A percentile compares a stretch with the other conserved stretches of the same genome.
phyloP scores from a whole-genome alignment of 148 eudicot species.

The Vaccinium corymbosum region DNA sequence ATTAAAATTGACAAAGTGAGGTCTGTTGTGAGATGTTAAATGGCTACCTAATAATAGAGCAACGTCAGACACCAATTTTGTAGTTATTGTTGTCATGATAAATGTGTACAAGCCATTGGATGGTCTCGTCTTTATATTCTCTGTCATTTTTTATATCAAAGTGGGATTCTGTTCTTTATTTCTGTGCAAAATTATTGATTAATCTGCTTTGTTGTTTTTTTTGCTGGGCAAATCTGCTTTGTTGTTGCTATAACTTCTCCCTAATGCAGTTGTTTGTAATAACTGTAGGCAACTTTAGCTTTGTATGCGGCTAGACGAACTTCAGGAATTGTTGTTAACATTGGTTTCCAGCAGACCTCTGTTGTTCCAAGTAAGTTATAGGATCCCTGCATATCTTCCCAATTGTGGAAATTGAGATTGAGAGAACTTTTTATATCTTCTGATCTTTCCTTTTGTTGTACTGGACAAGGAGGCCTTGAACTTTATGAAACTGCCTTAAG shows the following conservation, averaged over 20 bases:
- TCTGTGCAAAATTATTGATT: neutral
- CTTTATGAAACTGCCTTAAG: neutral
- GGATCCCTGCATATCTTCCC: conserved; percentile 1
- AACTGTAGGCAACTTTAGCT: conserved; percentile 75
- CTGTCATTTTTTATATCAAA: neutral
- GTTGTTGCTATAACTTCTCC: conserved; percentile 7
- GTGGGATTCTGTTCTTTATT: neutral
- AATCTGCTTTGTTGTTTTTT: neutral
- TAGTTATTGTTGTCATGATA: neutral
- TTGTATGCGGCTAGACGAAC: conserved; percentile 78
- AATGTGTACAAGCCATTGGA: neutral
- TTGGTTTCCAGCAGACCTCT: conserved; percentile 84
- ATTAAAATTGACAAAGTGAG: neutral
- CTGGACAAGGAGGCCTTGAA: neutral
- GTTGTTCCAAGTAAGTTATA: conserved; percentile 76
- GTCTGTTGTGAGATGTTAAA: neutral
- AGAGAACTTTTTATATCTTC: neutral
- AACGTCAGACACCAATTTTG: neutral
- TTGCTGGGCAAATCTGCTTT: neutral
- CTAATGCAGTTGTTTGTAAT: conserved; percentile 15
- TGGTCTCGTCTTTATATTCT: neutral
- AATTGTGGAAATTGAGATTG: neutral
- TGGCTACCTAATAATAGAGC: neutral
- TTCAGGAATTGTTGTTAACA: conserved; percentile 90
- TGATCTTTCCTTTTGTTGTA: neutral